Conservation (phyloP, 2,329 filamentous ascomycete species). For the Colletotrichum melonis region DNA sequence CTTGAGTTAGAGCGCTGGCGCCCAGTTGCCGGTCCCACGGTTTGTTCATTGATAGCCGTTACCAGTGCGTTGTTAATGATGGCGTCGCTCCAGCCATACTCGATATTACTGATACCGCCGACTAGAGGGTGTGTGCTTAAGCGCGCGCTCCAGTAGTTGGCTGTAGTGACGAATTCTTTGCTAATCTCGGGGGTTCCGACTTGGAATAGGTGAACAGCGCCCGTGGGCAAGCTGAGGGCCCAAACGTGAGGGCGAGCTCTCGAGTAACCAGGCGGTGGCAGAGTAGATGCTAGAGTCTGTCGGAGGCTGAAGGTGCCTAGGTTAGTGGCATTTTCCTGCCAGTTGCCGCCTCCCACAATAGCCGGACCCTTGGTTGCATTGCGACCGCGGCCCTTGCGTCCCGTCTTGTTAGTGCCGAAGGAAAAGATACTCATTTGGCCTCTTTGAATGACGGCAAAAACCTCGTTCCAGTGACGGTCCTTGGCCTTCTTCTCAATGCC, state of each 20-base stretch:
- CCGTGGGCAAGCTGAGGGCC: conserved; percentile 90
- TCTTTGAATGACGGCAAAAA: conserved; percentile 96
- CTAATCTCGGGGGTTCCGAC: conserved; percentile 95
- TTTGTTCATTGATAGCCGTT: conserved; percentile 62
- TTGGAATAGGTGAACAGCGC: conserved; percentile 97
- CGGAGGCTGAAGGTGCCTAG: conserved; percentile 88
- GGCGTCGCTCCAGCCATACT: conserved; percentile 94
- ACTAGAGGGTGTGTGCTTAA: conserved; percentile 93
- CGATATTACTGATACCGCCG: conserved; percentile 94
- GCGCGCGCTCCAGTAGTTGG: conserved; percentile 97
- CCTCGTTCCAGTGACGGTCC: conserved; percentile 93
- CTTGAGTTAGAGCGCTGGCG: conserved; percentile 49
- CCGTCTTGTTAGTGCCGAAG: conserved; percentile 84
- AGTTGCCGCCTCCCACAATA: conserved; percentile 93
- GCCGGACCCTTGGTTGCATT: conserved; percentile 64
- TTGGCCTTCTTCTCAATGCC: conserved; percentile 91
- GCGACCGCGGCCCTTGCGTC: conserved; percentile 70
- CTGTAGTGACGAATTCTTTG: conserved; percentile 91
- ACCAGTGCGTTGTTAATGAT: conserved; percentile 75
- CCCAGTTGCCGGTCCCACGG: conserved; percentile 42
- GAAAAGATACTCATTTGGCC: conserved; percentile 95
- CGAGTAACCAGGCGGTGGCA: conserved; percentile 93
- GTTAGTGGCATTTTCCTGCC: conserved; percentile 95
- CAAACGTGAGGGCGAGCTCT: conserved; percentile 92
- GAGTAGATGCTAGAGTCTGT: conserved; percentile 89